Conservation (phyloP, 257 asterid species). For the Ocimum tenuiflorum region DNA sequence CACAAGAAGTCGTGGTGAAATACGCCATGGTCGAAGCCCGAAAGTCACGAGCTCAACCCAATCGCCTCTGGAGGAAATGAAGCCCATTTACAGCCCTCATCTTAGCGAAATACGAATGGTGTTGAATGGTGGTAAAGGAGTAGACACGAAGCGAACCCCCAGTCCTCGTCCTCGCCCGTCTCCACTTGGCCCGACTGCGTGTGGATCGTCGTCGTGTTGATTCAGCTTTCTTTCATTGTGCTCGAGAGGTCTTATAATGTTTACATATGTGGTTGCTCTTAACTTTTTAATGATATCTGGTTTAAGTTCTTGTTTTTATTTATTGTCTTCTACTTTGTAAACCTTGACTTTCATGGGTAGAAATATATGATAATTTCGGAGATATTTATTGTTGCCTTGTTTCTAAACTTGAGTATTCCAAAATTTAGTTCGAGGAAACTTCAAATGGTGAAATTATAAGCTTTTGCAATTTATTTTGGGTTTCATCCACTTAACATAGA, state of each 20-base stretch:
- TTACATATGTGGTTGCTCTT: too few species aligned
- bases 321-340: too few species aligned
- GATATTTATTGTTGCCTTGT: too few species aligned
- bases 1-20: conserved; percentile 90
- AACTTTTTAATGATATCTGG: too few species aligned
- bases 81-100: conserved; percentile 50
- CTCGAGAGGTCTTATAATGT: conserved; percentile 32
- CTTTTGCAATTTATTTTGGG: too few species aligned
- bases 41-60: conserved; percentile 61
- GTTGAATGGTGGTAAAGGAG: conserved; percentile 35
- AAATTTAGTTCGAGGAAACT: too few species aligned
- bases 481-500: too few species aligned
- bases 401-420: too few species aligned
- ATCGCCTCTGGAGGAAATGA: conserved; percentile 41
- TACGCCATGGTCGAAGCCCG: conserved; percentile 64
- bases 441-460: too few species aligned
- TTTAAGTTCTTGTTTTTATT: neutral
- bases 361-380: too few species aligned
- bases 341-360: too few species aligned
- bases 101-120: conserved; percentile 40
- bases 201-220: conserved; percentile 38
- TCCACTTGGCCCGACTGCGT: conserved; percentile 36
- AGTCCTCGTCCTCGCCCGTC: conserved; percentile 68
- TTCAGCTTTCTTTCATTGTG: conserved; percentile 13
- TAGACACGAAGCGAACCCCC: conserved; percentile 50